Percentiles rank a stretch among this genome's conserved stretches.
Evolutionary conservation across 352 stramenopile species (phyloP).

Genomic region (Globisporangium echinulatum): DNA sequence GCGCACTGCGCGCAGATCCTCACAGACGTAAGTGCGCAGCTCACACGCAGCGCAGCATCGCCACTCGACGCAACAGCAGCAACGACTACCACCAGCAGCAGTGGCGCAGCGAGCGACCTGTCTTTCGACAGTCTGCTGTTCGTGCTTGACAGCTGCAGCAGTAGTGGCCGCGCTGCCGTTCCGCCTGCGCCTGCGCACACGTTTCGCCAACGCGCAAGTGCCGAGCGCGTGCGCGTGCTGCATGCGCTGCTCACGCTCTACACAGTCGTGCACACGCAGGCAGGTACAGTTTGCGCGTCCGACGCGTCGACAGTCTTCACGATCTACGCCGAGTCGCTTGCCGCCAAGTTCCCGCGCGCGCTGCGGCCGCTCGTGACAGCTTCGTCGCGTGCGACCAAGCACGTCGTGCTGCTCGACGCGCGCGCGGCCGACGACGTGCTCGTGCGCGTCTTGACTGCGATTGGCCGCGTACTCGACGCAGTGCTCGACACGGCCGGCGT

Average conservation of each 20-base stretch:
- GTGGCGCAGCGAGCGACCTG: constrained; percentile 8
- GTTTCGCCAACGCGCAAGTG: background rate
- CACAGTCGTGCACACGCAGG: constrained; percentile 19
- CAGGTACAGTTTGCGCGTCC: background rate
- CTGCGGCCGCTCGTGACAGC: constrained; percentile 26
- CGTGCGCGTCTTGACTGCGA: constrained; percentile 30
- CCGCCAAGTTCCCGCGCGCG: constrained; percentile 28
- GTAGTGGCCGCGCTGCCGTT: constrained; percentile 1
- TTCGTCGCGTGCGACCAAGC: constrained; percentile 15
- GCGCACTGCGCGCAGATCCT: constrained; percentile 7
- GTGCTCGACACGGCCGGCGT: constrained; percentile 5
- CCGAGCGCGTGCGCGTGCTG: constrained; percentile 13
- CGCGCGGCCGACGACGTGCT: constrained; percentile 36
- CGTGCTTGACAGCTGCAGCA: constrained; percentile 30
- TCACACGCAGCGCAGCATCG: background rate
- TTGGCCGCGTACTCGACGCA: constrained; percentile 22
- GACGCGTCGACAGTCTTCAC: constrained; percentile 24
- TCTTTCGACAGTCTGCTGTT: constrained; percentile 38
- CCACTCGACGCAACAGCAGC: background rate
- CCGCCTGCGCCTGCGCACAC: constrained; percentile 2
- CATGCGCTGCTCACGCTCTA: constrained; percentile 33
- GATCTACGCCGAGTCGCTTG: constrained; percentile 41
- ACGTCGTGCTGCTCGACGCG: constrained; percentile 29
- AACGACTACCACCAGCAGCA: too few species aligned
- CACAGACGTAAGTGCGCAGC: constrained; percentile 2